These are phyloP conservation scores for Penicillium fuscoglaucum DNA, from an alignment of 2,329 filamentous ascomycete genomes.

Conservation along the genomic window DNA sequence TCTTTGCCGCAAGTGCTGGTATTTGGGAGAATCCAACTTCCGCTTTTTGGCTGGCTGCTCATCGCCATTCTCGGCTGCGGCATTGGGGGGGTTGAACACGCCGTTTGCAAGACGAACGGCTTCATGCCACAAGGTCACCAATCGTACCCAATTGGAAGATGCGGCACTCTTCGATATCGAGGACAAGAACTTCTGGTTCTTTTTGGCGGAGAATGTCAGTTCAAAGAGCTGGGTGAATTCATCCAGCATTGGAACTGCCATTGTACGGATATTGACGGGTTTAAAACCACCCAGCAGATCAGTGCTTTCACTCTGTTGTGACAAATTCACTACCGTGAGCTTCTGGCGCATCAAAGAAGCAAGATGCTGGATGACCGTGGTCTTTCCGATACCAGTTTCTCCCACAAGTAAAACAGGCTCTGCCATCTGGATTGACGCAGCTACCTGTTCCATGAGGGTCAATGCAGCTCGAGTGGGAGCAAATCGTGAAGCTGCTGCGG, in stretches of 20 bases:
- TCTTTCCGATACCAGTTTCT: conserved; percentile 98
- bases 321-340: conserved; percentile 90
- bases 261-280: conserved; percentile 82
- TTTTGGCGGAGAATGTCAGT: conserved; percentile 80
- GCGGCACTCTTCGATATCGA: conserved; percentile 76
- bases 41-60: conserved; percentile 73
- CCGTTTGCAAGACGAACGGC: conserved; percentile 83
- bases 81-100: conserved; percentile 58
- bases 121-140: conserved; percentile 83
- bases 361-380: conserved; percentile 90
- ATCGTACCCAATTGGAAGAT: conserved; percentile 81
- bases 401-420: conserved; percentile 94
- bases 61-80: conserved; percentile 39
- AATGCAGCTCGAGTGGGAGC: conserved; percentile 85
- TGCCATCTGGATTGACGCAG: conserved; percentile 75
- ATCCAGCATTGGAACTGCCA: conserved; percentile 87
- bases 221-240: conserved; percentile 90
- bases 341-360: conserved; percentile 81
- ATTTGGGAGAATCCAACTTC: conserved; percentile 57
- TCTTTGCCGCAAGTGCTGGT: conserved; percentile 60
- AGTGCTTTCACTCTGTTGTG: conserved; percentile 96
- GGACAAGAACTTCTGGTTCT: conserved; percentile 83
- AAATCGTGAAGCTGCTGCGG: conserved; percentile 57
- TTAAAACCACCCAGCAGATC: conserved; percentile 96
- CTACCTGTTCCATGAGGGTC: conserved; percentile 82